Evolutionary conservation across 1,139 yeast species (phyloP), one percentile per base, ranked within the genome.

Genomic region (Debaryomyces robertsiae): DNA sequence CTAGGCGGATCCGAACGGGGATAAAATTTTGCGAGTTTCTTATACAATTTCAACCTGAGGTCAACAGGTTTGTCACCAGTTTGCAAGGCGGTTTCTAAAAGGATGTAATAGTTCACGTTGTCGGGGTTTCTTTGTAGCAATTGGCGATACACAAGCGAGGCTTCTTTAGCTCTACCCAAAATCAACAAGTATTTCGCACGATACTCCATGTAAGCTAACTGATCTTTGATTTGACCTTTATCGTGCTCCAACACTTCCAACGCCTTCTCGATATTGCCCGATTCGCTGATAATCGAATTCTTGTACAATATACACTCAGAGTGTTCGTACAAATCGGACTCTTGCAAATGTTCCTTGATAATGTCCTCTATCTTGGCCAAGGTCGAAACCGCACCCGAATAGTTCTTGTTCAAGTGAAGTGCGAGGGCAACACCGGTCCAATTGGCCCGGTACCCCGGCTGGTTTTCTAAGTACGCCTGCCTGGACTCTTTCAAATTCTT

Each of bases 341-440:
- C 88, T 27, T 77, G 75, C 46, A 84, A 67, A 55, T 83, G 85
- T 2, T 81, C 91, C 52, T 74, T 78, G 31, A 88, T 80, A 27
- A 89, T 69, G 14, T 75, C 81, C 57, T 90, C 96, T 52, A 88
- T 88, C 53, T 85, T 82, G 22, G 77, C 60, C 52, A 91, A 73
- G 3, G 94, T 85, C 41, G 79, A 75, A 44, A 84, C 82, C 3
- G 96, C 94, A 11, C 77, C 79, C 25, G 67, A 68, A 55, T 73
- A 77, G 55, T 91, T 89, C 19, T 78, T 76, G 55, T 77, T 79
- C 57, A 91, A 71, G 60, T 87, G 89, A 55, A 86, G 89, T 0
- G 97, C 96, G 30, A 88, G 74, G 0, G 96, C 97, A 41, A 87
- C 72, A 0, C 86, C 84, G 2, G 96, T 86, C 97, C 98, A 94